These are phyloP conservation scores for Colletotrichum filicis DNA, from an alignment of 2,329 filamentous ascomycete genomes.

Conservation along the genomic window DNA sequence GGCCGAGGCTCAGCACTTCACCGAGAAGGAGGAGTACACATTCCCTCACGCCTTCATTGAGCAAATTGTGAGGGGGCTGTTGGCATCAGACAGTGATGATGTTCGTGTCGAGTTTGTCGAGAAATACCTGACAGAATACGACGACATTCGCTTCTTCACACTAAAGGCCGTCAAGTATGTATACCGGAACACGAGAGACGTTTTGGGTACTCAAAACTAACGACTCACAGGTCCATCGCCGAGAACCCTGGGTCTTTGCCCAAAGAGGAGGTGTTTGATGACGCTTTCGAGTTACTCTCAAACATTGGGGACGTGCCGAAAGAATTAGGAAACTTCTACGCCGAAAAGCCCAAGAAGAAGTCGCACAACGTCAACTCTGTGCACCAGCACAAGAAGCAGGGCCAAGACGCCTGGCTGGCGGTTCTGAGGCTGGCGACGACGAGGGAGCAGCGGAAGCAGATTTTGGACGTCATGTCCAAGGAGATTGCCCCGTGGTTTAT, in stretches of 20 bases:
- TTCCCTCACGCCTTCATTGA: slow-evolving; percentile 78
- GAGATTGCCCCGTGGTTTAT: slow-evolving; percentile 90
- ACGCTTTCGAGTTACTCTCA: slow-evolving; percentile 71
- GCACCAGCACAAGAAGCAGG: slow-evolving; percentile 79
- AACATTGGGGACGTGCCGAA: slow-evolving; percentile 77
- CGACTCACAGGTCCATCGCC: slow-evolving; percentile 45
- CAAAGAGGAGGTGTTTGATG: slow-evolving; percentile 59
- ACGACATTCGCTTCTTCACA: slow-evolving; percentile 87
- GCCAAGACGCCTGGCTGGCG: slow-evolving; percentile 88
- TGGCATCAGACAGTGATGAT: slow-evolving; percentile 67
- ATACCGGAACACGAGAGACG: not conserved
- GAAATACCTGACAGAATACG: slow-evolving; percentile 81
- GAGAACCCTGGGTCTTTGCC: slow-evolving; percentile 37
- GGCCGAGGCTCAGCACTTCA: slow-evolving; percentile 75
- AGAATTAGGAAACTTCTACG: slow-evolving; percentile 77
- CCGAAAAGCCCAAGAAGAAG: slow-evolving; percentile 72
- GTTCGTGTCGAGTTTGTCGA: slow-evolving; percentile 79
- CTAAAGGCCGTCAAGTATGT: slow-evolving; percentile 80
- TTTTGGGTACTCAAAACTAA: slow-evolving; percentile 8
- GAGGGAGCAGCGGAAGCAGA: slow-evolving; percentile 80
- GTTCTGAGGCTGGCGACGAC: slow-evolving; percentile 75
- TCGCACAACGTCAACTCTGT: slow-evolving; percentile 74
- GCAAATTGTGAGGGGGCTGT: slow-evolving; percentile 70
- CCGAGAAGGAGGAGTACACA: slow-evolving; percentile 70
- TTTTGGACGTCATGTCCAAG: slow-evolving; percentile 80